Conservation (phyloP, 1,139 yeast genomes). For the Hemisphaericaspora xylofermentans region DNA sequence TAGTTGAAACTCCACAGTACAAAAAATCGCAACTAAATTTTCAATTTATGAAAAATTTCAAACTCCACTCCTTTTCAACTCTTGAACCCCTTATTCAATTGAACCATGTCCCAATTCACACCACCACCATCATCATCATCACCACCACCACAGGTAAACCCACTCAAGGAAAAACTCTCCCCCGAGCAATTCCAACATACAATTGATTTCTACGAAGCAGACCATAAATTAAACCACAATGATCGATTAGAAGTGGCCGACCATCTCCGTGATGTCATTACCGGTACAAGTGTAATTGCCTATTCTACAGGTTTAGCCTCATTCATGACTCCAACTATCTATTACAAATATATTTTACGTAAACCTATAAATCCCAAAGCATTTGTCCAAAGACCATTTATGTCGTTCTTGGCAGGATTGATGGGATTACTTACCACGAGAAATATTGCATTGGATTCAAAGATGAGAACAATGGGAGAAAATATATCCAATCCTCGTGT, state of each 20-base stretch:
- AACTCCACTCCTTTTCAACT: too few relatives aligned
- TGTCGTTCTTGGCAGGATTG: conserved; percentile 35
- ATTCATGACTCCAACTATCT: conserved; percentile 29
- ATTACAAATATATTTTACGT: conserved; percentile 13
- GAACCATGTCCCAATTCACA: too few relatives aligned
- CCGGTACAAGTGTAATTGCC: conserved; percentile 29
- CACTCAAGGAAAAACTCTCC: conserved; percentile 3
- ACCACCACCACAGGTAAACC: conserved; percentile 2
- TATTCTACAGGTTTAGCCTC: conserved; percentile 24
- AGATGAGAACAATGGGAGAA: conserved; percentile 1
- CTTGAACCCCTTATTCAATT: too few relatives aligned
- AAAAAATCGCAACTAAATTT: too few relatives aligned
- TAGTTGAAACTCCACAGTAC: too few relatives aligned
- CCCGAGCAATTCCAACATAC: conserved; percentile 40
- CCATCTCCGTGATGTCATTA: conserved; percentile 29
- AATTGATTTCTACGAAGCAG: conserved; percentile 45
- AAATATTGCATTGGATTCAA: conserved; percentile 2
- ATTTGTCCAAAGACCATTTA: conserved; percentile 30
- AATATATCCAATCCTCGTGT: conserved; percentile 18
- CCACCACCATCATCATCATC: background rate
- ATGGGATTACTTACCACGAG: conserved; percentile 20
- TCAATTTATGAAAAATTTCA: too few relatives aligned
- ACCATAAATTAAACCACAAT: conserved; percentile 28
- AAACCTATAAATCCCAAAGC: conserved; percentile 8
- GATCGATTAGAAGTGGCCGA: conserved; percentile 34